Base-by-base conservation (phyloP, 2,329 filamentous ascomycete species). In the Dothistroma pini region DNA sequence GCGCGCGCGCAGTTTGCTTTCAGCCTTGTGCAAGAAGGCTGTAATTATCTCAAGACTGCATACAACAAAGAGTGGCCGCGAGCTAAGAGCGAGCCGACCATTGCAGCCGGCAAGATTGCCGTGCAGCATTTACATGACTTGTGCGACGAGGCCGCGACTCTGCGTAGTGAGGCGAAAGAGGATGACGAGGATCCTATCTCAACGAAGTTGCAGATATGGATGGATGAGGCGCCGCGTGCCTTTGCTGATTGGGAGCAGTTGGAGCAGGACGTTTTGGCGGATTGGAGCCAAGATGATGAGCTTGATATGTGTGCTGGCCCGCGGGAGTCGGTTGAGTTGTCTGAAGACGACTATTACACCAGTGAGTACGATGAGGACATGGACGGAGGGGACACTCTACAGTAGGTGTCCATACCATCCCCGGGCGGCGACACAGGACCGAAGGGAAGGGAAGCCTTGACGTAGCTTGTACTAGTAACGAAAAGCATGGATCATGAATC, bases 1-100 rank as follows among this genome's bases (percentile, higher is more conserved):
- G 47, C 51, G 25, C 63, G 62, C 22, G 53, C 52, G 21, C 56
- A 54, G 35, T 49, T 57, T 32, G 61, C 58, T n/a, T 49, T 44
- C 32, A 25, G 50, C n/a, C 44, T 61, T 16, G 19, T 60, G n/a
- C 54, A 51, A 22, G 16, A 12, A 9, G 32, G n/a, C 16, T 22
- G 25, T n/a, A 14, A 19, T 8, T 1, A 38, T 8, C 14, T 58
- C 14, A 47, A 55, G 34, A n/a, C 52, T 5, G 56, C 53, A 1
- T 63, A 54, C 32, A 22, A 44, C 12, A 55, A 57, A 16, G 53
- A 58, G 11, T 48, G 52, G 12, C 21, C 59, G 10, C 58, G 61
- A 29, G 34, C 32, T n/a, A 38, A 38, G 10, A 58, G 32, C n/a
- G 61, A 65, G 48, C 53, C 12, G 54, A 32, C 50, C 12, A 63